Base-by-base conservation (phyloP, 2,329 filamentous ascomycete genomes). In the Aspergillus brasiliensis region DNA sequence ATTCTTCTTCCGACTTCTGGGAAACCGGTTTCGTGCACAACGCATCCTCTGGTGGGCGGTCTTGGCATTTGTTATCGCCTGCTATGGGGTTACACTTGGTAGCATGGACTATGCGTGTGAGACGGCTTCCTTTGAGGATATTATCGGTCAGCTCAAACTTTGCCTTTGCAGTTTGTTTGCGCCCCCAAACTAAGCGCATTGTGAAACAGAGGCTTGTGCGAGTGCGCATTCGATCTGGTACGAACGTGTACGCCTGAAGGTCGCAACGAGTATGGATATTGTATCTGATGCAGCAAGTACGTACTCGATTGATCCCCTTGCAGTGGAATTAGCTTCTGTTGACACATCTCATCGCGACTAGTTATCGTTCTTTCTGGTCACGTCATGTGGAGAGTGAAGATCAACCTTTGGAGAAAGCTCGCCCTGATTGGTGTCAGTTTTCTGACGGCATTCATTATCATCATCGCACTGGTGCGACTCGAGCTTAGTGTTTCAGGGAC, bases 381-480 rank as follows among this genome's bases (percentile, higher is more conserved):
- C 13, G 38, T 55, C 34, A 19, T 59, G 15, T 56, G 57, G 57
- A 56, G 52, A 13, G 47, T 42, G 4, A 44, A 21, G 8, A 56
- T 59, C 7, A 51, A 31, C 34, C 11, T 37, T 8, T 10, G 8
- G 6, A 40, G 25, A 37, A 59, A 59, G 25, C 17, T 56, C 8
- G 57, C 57, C 3, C 44, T 59, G 19, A 51, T 59, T 5, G 57
- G 52, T 2, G 44, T 56, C 21, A 59, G 57, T n/a, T 31, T 56
- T 8, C 27, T 59, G 31, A 59, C 57, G 23, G 57, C 57, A 1
- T 59, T 59, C 19, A 59, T 59, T 7, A 59, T 59, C 44, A 31
- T 34, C 11, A 49, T 56, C 8, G 31, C 52, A 6, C n/a, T 59
- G 3, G 25, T 59, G 13, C 57, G 57, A 5, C 27, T 59, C 8